Evolutionary conservation across 768 basidiomycete genomes (phyloP).

Genomic region (Rhodosporidiobolus odoratus): DNA sequence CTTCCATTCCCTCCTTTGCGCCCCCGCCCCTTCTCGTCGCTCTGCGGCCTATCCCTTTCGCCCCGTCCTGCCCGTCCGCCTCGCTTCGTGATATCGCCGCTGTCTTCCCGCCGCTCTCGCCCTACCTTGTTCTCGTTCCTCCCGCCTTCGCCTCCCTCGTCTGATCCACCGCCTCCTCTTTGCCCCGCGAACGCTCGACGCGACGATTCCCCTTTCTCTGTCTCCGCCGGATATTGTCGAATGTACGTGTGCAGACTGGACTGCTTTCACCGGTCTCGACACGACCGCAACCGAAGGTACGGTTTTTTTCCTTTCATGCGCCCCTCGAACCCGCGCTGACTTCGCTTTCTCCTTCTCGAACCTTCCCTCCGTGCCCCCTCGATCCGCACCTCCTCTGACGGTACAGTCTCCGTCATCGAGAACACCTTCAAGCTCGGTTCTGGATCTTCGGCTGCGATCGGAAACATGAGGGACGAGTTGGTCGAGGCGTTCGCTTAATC

Average conservation of each 20-base stretch:
- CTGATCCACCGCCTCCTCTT: neutral
- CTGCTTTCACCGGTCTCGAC: conserved; percentile 96
- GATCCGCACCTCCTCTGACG: neutral
- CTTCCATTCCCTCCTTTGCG: neutral
- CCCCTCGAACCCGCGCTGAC: too few relatives aligned
- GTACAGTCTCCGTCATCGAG: conserved; percentile 84
- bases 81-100: too few relatives aligned
- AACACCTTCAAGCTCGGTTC: conserved; percentile 87
- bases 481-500: conserved; percentile 34
- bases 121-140: neutral
- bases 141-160: neutral
- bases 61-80: too few relatives aligned
- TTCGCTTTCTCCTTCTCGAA: too few relatives aligned
- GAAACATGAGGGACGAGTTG: conserved; percentile 28
- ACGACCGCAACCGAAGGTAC: conserved; percentile 87
- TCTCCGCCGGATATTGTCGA: too few relatives aligned
- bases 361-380: neutral
- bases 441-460: conserved; percentile 51
- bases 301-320: neutral
- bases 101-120: too few relatives aligned
- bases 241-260: too few relatives aligned
- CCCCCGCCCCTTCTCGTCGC: too few relatives aligned
- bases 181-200: neutral
- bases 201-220: neutral
- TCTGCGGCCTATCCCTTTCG: too few relatives aligned